These are phyloP conservation scores for Chaetomium olivaceum DNA, from an alignment of 2,329 filamentous ascomycete genomes.

Conservation along the genomic window DNA sequence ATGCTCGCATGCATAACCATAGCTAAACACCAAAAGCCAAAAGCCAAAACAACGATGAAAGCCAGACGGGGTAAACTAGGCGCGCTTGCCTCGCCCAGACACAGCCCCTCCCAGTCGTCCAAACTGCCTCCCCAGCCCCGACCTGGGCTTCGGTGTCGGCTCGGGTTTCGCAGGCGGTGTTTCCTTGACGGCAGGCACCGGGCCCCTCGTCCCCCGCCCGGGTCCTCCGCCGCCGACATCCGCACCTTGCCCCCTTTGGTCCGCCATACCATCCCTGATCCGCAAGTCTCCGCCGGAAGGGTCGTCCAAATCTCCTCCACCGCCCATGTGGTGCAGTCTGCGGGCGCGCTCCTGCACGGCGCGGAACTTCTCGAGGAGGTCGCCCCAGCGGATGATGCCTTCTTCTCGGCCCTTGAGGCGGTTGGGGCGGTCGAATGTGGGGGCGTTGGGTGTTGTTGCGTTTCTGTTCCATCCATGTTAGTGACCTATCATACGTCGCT, in stretches of 20 bases:
- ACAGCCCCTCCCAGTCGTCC: slow-evolving; percentile 72
- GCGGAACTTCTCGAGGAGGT: slow-evolving; percentile 92
- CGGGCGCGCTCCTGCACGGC: slow-evolving; percentile 84
- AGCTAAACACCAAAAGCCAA: neutral
- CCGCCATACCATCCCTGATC: slow-evolving; percentile 40
- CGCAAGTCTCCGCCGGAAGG: slow-evolving; percentile 39
- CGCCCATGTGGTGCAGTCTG: slow-evolving; percentile 63
- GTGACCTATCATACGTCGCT: slow-evolving; percentile 24
- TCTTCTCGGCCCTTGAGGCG: slow-evolving; percentile 82
- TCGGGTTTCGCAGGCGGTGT: slow-evolving; percentile 40
- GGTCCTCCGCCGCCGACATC: slow-evolving; percentile 32
- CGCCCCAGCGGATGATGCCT: slow-evolving; percentile 82
- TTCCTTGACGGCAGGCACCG: slow-evolving; percentile 50
- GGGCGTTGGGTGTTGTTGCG: slow-evolving; percentile 49
- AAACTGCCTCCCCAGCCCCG: slow-evolving; percentile 67
- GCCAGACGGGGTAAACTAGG: slow-evolving; percentile 32
- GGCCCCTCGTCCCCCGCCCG: slow-evolving; percentile 32
- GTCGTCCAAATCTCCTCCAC: slow-evolving; percentile 47
- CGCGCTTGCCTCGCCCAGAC: slow-evolving; percentile 61
- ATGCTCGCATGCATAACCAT: neutral
- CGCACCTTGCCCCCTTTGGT: neutral
- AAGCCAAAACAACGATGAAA: slow-evolving; percentile 4
- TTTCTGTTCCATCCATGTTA: slow-evolving; percentile 40
- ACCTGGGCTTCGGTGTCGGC: slow-evolving; percentile 57
- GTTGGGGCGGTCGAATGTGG: slow-evolving; percentile 71